Conservation (phyloP, 2,329 filamentous ascomycete genomes). For the Hirsutella minnesotensis region DNA sequence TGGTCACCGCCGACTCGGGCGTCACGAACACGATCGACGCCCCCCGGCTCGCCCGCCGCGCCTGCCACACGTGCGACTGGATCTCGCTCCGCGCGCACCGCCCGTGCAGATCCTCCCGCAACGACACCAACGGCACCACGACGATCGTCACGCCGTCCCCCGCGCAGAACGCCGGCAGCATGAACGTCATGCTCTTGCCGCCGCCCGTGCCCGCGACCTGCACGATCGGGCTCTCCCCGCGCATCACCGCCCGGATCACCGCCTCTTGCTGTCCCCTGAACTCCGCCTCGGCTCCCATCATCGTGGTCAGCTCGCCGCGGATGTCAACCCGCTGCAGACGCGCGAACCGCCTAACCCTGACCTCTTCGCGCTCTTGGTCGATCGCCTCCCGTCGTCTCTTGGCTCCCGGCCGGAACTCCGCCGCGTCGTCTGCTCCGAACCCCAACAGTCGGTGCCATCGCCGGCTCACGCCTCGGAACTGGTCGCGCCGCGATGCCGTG, state of each 20-base stretch:
- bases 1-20: constrained; percentile 1
- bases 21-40: constrained; percentile 3
- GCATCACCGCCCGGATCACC: constrained; percentile 5
- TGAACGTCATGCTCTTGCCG: constrained; percentile 10
- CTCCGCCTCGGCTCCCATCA: constrained; percentile 2
- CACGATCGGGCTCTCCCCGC: constrained; percentile 4
- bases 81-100: constrained; percentile 1
- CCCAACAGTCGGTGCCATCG: too few species aligned
- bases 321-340: neutral
- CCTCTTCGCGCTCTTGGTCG: neutral
- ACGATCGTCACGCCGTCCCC: constrained; percentile 3
- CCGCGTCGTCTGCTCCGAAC: too few species aligned
- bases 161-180: constrained; percentile 6
- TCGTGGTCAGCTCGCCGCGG: constrained; percentile 2
- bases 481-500: too few species aligned
- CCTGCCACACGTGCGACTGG: neutral
- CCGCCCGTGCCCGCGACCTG: constrained; percentile 5
- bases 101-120: constrained; percentile 3
- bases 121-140: constrained; percentile 4
- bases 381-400: neutral
- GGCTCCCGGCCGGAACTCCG: constrained; percentile 1
- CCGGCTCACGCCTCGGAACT: too few species aligned
- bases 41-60: neutral
- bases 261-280: constrained; percentile 4
- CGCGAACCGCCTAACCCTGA: neutral